Evolutionary conservation across 2,329 filamentous ascomycete genomes (phyloP), one percentile per base, ranked within the genome.

Genomic region (Paraphoma chrysanthemicola): DNA sequence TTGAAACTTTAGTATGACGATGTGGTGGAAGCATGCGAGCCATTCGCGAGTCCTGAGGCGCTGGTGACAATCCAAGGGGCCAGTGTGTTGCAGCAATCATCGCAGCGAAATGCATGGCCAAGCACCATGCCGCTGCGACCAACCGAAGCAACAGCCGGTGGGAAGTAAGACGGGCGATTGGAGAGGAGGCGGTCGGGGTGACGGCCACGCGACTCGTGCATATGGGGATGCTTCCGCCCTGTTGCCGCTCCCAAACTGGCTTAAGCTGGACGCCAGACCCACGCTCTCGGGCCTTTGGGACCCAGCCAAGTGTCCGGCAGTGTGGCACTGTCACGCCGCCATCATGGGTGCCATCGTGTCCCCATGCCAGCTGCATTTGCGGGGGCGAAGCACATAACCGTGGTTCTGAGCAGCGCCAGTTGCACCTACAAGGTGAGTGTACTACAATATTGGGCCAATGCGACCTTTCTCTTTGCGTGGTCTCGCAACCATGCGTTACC

Each of bases 161-260:
- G 60, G 33, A 36, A 41, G 66, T 62, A 66, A 60, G 56, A 53
- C 49, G 57, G 52, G 56, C 56, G 60, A 64, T 64, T 68, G 67
- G 62, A 53, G 62, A 53, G 51, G 43, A 12, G 41, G 53, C 51
- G 29, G 57, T 47, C 48, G 61, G 45, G 52, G 54, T 57, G 57
- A 62, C 52, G 62, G 70, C 72, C 70, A 75, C 69, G 70, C 71
- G 71, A 71, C 67, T 67, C 65, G 67, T 70, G 63, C 64, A 68
- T 63, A 64, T 46, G 31, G 65, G 66, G 59, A 59, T 51, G 62
- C 54, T 63, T 64, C 69, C 66, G 66, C 48, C 55, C 59, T 57
- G 51, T 54, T 56, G 58, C 70, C 62, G 63, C 59, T 56, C 59
- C 67, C 49, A 49, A 62, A 67, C 55, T 33, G 57, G 63, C 36